These are phyloP conservation scores for Immersiporthe knoxdaviesiana DNA, from an alignment of 2,329 filamentous ascomycete species.

Conservation along the genomic window DNA sequence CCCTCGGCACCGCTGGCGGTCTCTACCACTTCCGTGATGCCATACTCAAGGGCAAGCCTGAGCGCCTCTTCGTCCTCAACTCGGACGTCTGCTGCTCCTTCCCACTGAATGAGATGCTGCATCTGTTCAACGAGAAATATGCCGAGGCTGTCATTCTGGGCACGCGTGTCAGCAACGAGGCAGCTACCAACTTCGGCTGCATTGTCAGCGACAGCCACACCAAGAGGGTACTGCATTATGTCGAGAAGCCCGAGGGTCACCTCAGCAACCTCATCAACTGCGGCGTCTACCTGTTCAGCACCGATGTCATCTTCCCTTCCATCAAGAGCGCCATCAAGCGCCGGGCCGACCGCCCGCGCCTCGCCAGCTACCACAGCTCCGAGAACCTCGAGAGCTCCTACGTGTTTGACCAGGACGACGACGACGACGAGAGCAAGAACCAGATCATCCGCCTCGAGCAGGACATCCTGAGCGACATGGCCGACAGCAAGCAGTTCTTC, in stretches of 20 bases:
- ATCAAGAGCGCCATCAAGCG: conserved; percentile 96
- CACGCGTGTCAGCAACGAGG: conserved; percentile 86
- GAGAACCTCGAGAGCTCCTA: conserved; percentile 81
- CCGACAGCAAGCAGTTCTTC: conserved; percentile 97
- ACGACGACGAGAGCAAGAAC: conserved; percentile 75
- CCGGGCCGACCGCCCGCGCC: conserved; percentile 84
- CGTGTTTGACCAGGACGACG: conserved; percentile 47
- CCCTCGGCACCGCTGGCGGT: conserved; percentile 91
- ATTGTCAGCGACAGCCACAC: conserved; percentile 94
- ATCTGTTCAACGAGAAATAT: conserved; percentile 90
- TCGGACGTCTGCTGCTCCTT: conserved; percentile 99
- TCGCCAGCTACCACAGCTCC: conserved; percentile 93
- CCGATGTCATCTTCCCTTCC: conserved; percentile 93
- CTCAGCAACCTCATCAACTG: conserved; percentile 99
- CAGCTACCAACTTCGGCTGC: conserved; percentile 95
- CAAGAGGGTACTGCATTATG: conserved; percentile 95
- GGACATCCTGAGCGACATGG: conserved; percentile 92
- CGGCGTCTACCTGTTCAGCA: conserved; percentile 95
- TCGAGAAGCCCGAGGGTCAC: conserved; percentile 97
- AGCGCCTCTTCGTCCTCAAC: conserved; percentile 96
- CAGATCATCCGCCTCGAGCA: conserved; percentile 94
- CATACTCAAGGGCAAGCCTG: conserved; percentile 92
- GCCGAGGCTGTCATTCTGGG: conserved; percentile 96
- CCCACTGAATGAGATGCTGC: conserved; percentile 93
- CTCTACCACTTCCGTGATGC: conserved; percentile 99